Percentiles rank a stretch among this genome's conserved stretches.
Evolutionary conservation across 192 early-diverging fungal genomes (phyloP).

Genomic region (Coemansia sp.): DNA sequence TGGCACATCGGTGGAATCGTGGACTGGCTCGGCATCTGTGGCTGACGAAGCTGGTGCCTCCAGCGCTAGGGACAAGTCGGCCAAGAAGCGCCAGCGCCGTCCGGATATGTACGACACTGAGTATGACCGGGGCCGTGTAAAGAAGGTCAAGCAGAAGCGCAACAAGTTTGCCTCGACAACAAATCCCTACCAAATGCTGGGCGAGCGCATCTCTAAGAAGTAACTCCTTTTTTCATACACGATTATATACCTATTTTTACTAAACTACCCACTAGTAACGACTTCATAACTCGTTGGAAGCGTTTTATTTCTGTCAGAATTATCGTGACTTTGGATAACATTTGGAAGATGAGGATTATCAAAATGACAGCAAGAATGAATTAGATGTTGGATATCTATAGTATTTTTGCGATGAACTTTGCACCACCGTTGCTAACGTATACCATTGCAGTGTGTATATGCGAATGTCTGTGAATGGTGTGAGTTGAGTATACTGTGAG

Average conservation of each 20-base stretch:
- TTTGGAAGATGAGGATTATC: too few relatives aligned
- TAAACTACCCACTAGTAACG: not conserved
- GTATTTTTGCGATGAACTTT: too few relatives aligned
- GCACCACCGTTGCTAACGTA: too few relatives aligned
- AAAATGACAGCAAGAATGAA: too few relatives aligned
- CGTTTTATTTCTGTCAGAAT: not conserved
- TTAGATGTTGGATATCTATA: too few relatives aligned
- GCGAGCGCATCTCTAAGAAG: constrained; percentile 40
- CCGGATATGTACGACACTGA: constrained; percentile 68
- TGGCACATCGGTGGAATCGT: constrained; percentile 59
- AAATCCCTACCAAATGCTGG: constrained; percentile 54
- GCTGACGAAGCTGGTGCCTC: constrained; percentile 29
- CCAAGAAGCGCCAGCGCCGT: constrained; percentile 59
- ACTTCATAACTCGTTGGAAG: not conserved
- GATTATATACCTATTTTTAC: not conserved
- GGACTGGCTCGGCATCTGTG: constrained; percentile 49
- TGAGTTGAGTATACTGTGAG: too few relatives aligned
- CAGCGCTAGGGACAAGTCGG: constrained; percentile 19
- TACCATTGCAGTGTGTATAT: too few relatives aligned
- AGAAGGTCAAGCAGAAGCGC: constrained; percentile 69
- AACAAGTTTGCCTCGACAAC: constrained; percentile 40
- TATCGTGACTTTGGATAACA: not conserved
- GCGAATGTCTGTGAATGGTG: too few relatives aligned
- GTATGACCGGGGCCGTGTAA: constrained; percentile 74
- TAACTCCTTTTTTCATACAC: constrained; percentile 2